Base-by-base conservation (phyloP, 2,329 filamentous ascomycete genomes). In the Mariannaea elegans region DNA sequence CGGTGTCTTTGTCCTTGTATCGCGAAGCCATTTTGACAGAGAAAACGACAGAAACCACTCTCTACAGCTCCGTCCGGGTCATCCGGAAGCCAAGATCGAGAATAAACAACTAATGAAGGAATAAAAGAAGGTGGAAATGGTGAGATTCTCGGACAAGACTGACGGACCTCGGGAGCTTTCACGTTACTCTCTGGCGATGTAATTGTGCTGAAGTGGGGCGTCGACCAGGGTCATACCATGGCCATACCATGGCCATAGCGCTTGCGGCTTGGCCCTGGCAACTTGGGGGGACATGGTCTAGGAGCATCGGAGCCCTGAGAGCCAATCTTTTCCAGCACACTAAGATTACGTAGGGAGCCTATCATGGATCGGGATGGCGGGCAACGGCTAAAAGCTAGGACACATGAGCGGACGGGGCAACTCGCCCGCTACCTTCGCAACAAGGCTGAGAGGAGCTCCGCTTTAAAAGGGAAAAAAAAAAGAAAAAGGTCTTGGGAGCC, bases 1-100 rank as follows among this genome's bases (percentile, higher is more conserved):
- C 85, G 65, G 80, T 80, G 67, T 87, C 84, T 77, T 88, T 87
- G 78, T 90, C 87, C 77, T 89, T 90, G 77, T 86, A 88, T 68
- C 79, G 83, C 51, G 73, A 65, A 52, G 73, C 64, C 76, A 78
- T 78, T 59, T 70, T 55, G 68, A 65, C 59, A 53, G 52, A 61
- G 49, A 59, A 62, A 65, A 64, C 29, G 61, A 65, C 51, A 50
- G 52, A 65, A 62, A n/a, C 53, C 56, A 56, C 61, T 54, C 48
- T 63, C 59, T 65, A 71, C 52, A 66, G 59, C 61, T 68, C 67
- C 71, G 72, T 76, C 72, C 72, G 73, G 64, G 50, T 56, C 59
- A 71, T 74, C 73, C 74, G 75, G 59, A 41, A 65, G 57, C 48
- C 27, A 65, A 49, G 38, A 42, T 42, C 49, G 56, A 49, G 60